Percentiles rank a stretch among this genome's conserved stretches.
These are phyloP conservation scores for Pyrenophora seminiperda DNA, from an alignment of 2,329 filamentous ascomycete species.

Conservation along the genomic window DNA sequence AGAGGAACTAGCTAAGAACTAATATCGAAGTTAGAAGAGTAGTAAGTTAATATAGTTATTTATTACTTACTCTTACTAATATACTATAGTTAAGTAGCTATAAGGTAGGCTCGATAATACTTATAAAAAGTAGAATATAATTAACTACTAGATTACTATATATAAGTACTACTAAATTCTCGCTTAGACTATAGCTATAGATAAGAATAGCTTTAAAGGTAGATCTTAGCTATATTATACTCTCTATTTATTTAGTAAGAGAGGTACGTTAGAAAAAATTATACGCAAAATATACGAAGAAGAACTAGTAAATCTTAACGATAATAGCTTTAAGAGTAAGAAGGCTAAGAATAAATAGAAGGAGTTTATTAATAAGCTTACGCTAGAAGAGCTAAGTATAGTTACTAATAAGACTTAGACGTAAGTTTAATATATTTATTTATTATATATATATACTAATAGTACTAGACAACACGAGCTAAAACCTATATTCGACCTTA, in stretches of 20 bases:
- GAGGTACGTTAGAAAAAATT: neutral
- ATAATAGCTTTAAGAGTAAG: too few relatives aligned
- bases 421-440: too few relatives aligned
- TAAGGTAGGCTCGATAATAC: neutral
- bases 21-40: neutral
- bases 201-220: neutral
- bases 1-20: neutral
- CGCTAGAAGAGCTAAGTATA: too few relatives aligned
- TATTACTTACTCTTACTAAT: neutral
- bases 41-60: neutral
- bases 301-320: neutral
- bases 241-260: neutral
- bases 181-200: neutral
- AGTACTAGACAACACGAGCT: too few relatives aligned
- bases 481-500: too few relatives aligned
- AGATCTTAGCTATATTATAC: neutral
- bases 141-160: too few relatives aligned
- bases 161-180: neutral
- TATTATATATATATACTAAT: too few relatives aligned
- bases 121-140: neutral
- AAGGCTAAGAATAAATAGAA: neutral
- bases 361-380: neutral
- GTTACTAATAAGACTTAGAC: too few relatives aligned
- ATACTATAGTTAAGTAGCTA: too few relatives aligned
- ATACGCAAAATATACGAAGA: neutral